A percentile compares a stretch with the other conserved stretches of the same genome.
Conservation (phyloP, 139 green algal species). For the Auxenochlorella protothecoides region DNA sequence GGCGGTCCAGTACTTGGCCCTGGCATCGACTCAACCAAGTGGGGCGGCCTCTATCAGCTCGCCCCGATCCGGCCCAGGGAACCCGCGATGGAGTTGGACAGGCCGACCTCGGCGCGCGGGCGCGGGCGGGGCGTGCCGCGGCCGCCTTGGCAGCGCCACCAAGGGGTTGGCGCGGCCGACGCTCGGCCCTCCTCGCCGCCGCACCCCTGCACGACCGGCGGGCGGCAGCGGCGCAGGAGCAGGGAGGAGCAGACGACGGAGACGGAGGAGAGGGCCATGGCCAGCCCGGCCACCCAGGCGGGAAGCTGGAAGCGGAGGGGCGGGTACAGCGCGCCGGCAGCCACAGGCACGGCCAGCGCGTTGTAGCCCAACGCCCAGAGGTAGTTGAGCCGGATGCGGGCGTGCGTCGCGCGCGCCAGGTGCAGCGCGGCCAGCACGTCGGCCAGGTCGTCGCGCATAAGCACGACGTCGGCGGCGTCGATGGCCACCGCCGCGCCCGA, state of each 20-base stretch:
- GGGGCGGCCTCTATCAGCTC: too few relatives aligned
- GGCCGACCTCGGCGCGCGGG: too few relatives aligned
- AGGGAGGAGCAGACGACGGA: constrained; percentile 79
- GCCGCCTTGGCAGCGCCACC: too few relatives aligned
- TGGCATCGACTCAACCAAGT: too few relatives aligned
- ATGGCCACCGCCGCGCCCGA: constrained; percentile 66
- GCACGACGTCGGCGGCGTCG: constrained; percentile 82
- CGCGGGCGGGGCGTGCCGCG: too few relatives aligned
- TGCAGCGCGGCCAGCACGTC: constrained; percentile 84
- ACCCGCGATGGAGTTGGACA: too few relatives aligned
- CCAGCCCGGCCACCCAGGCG: constrained; percentile 77
- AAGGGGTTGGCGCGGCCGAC: too few relatives aligned
- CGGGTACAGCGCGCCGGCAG: constrained; percentile 58
- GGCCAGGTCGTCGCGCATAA: constrained; percentile 83
- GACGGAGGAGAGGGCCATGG: constrained; percentile 83
- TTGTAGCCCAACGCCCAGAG: constrained; percentile 94
- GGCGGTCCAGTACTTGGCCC: too few relatives aligned
- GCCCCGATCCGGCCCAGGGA: too few relatives aligned
- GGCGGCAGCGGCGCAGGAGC: constrained; percentile 64
- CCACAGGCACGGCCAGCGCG: constrained; percentile 68
- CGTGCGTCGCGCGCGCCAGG: constrained; percentile 69
- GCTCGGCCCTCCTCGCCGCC: too few relatives aligned
- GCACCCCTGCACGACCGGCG: constrained; percentile 4
- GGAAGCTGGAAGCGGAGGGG: constrained; percentile 61
- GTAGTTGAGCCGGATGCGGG: constrained; percentile 86